Conservation (phyloP, 495 filamentous ascomycete species). For the Penicillium lagena region DNA sequence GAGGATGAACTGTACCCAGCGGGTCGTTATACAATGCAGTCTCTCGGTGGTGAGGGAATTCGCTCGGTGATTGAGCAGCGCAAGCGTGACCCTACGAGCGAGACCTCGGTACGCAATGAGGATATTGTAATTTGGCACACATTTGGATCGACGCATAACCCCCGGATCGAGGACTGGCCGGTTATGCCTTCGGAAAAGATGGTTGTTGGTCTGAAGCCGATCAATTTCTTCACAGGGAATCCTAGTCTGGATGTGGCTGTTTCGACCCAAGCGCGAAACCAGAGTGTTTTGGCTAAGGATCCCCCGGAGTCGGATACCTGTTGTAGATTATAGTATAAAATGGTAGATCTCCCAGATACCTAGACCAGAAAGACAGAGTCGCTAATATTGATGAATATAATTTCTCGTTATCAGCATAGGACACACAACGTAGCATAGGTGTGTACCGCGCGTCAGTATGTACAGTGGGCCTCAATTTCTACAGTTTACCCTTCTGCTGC, state of each 20-base stretch:
- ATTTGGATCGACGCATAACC: conserved; percentile 56
- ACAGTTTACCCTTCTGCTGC: conserved; percentile 44
- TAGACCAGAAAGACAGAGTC: too few relatives aligned
- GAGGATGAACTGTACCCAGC: conserved; percentile 76
- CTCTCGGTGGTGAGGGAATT: conserved; percentile 43
- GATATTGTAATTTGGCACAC: conserved; percentile 47
- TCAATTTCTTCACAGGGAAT: conserved; percentile 67
- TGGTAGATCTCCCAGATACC: too few relatives aligned
- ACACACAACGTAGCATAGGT: too few relatives aligned
- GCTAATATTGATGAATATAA: too few relatives aligned
- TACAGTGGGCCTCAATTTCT: background rate
- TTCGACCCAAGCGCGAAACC: conserved; percentile 23
- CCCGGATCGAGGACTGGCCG: conserved; percentile 55
- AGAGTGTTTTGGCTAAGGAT: conserved; percentile 13
- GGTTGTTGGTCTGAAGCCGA: conserved; percentile 55
- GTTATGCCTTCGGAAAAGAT: conserved; percentile 52
- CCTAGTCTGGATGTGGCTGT: conserved; percentile 44
- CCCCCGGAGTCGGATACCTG: too few relatives aligned
- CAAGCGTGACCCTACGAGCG: background rate
- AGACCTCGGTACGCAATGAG: conserved; percentile 34
- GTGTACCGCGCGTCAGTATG: too few relatives aligned
- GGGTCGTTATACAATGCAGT: conserved; percentile 82
- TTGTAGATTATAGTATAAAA: too few relatives aligned
- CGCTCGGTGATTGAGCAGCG: conserved; percentile 10
- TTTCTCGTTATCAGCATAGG: too few relatives aligned